Evolutionary conservation across 108 stramenopile genomes (phyloP).

Genomic region (Nitzschia palea): DNA sequence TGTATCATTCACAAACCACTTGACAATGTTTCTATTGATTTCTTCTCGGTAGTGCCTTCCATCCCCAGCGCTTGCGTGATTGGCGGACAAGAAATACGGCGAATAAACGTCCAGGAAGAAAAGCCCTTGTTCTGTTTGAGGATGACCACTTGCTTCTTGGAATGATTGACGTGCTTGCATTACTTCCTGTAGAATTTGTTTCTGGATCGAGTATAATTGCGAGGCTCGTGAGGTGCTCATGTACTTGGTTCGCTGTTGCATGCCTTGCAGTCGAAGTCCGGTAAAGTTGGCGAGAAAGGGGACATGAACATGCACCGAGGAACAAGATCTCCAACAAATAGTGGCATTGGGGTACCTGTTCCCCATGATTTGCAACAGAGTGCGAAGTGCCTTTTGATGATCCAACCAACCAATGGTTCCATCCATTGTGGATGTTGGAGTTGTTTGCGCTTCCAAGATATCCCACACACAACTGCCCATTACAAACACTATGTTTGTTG

Average conservation of each 20-base stretch:
- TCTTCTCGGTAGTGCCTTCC: conserved; percentile 26
- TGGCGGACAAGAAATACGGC: conserved; percentile 26
- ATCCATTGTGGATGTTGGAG: background rate
- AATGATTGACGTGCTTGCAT: background rate
- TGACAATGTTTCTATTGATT: background rate
- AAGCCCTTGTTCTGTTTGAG: background rate
- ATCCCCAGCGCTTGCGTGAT: conserved; percentile 19
- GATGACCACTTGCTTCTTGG: too few species aligned
- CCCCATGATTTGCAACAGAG: background rate
- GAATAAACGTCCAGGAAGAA: conserved; percentile 23
- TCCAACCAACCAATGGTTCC: background rate
- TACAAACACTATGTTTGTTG: background rate
- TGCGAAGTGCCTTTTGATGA: background rate
- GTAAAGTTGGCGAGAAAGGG: background rate
- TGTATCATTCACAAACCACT: background rate
- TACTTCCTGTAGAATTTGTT: background rate
- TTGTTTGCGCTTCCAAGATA: background rate
- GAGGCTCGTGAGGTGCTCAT: conserved; percentile 21
- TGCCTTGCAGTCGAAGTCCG: background rate
- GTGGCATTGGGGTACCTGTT: background rate
- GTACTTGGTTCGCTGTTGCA: conserved; percentile 6
- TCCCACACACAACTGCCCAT: conserved; percentile 22
- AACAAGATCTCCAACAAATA: conserved; percentile 21
- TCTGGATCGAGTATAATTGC: conserved; percentile 23
- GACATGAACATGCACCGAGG: conserved; percentile 22